Evolutionary conservation across 2,329 filamentous ascomycete genomes (phyloP), one percentile per base, ranked within the genome.

Genomic region (Trematosphaeria pertusa): DNA sequence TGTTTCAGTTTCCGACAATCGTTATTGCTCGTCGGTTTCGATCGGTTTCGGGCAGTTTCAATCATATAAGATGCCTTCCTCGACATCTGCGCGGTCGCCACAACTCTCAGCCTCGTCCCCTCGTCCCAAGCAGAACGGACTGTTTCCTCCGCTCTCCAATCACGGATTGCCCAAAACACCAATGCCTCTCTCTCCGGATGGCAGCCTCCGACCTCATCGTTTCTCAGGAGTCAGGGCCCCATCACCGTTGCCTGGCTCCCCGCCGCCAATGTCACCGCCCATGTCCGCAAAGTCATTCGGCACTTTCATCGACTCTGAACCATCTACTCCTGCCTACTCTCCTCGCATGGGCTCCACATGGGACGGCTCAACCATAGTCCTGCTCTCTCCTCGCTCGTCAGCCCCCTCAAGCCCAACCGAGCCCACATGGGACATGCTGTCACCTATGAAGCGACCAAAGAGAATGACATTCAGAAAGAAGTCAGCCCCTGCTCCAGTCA

Each of bases 271-370:
- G 55, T 67, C 67, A 15, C 67, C 68, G n/a, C 67, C 66, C 17
- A 64, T 70, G 61, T 70, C 67, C 10, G 67, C 65, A 5, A 64
- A 55, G 41, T 69, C 64, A 5, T 68, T 71, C 31, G 62, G 63
- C 30, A 72, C 69, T 1, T 63, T 70, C 37, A 71, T 70, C 48
- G 69, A 70, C 41, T 70, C 67, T 2, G 67, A 63, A 19, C 67
- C 69, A n/a, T 70, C 67, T 6, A 69, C 68, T n/a, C 68, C 68
- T 34, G 65, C 67, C 7, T 68, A 62, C 37, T 70, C 67, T 22
- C 68, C 68, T 28, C 56, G 66, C 8, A 51, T 57, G 43, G 50
- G 52, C 28, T 54, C 58, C 12, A 55, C 56, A 14, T 69, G 64
- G 64, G 58, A 65, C 15, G 46, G 48, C 22, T 69, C 65, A 2